Base-by-base conservation (phyloP, 23 red algal genomes). In the Agarophyton chilense region DNA sequence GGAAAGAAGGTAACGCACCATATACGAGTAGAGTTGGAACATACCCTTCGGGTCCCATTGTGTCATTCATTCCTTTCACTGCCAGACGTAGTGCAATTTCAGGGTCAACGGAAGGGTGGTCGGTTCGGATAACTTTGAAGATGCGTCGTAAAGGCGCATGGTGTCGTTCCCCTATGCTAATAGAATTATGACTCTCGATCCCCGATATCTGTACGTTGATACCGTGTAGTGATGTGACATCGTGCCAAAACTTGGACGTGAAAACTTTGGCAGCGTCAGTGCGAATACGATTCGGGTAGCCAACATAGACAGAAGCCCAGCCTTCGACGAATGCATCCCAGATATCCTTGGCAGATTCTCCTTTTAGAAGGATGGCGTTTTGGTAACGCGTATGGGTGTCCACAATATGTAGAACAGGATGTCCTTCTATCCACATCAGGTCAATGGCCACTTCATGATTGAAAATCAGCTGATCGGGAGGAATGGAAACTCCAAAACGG, bases 361-460 rank as follows among this genome's bases (percentile, higher is more conserved):
- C 62, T 6, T 38, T 57, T 17, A 75, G 17, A 5, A 87, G 2
- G 4, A 38, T 36, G 42, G 64, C 64, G 40, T 52, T 62, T 17
- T 53, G 45, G 19, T 66, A 87, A 10, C 39, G 10, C 2, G 83
- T 87, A 7, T 57, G 28, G 22, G 18, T 62, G 40, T 75, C 50
- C 17, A 87, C 66, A 18, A 87, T 43, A 40, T 74, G 65, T 38
- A 75, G 32, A 24, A 74, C 25, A 16, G 83, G 40, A 19, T 60
- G 55, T 4, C 47, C 50, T 13, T 87, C 66, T 6, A 87, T 2
- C 7, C 21, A 74, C 40, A 87, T 55, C 1, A 73, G 25, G 35
- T 87, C 65, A n/a, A 87, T n/a, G 1, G 83, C 63, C 1, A 87
- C 43, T 58, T 60, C 25, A 18, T 75, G 83, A 54, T 87, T 87